These are phyloP conservation scores for Xylaria bambusicola DNA, from an alignment of 495 filamentous ascomycete genomes.

Conservation along the genomic window DNA sequence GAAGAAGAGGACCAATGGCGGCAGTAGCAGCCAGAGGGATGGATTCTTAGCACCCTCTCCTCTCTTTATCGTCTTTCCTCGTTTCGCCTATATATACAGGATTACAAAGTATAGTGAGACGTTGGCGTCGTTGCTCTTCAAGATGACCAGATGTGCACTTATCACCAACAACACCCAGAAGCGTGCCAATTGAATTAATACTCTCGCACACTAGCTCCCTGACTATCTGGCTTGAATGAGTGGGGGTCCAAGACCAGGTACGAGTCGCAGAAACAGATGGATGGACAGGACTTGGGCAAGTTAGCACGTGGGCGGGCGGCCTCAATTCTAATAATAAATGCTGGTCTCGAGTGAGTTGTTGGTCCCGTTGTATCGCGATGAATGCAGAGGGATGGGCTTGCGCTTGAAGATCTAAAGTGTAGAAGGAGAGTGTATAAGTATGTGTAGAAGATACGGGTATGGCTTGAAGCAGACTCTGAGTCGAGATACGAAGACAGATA, in stretches of 20 bases:
- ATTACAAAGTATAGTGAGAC: neutral
- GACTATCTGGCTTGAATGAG: neutral
- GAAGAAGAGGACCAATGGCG: slow-evolving; percentile 2
- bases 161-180: slow-evolving; percentile 2
- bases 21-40: slow-evolving; percentile 1
- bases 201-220: neutral
- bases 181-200: neutral
- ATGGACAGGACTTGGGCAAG: slow-evolving; percentile 5
- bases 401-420: no score
- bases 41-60: neutral
- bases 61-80: neutral
- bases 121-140: neutral
- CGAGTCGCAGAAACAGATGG: slow-evolving; percentile 1
- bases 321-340: slow-evolving; percentile 9
- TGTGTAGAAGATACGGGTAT: neutral
- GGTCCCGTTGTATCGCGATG: neutral
- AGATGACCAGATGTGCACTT: slow-evolving; percentile 4
- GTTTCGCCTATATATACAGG: no score
- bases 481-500: neutral
- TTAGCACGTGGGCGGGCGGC: slow-evolving; percentile 10
- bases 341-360: neutral
- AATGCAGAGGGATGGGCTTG: no score
- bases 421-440: no score
- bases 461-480: neutral
- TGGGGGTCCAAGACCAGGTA: slow-evolving; percentile 12